Evolutionary conservation across 2,329 filamentous ascomycete genomes (phyloP).

Genomic region (Trichoderma oligosporum): DNA sequence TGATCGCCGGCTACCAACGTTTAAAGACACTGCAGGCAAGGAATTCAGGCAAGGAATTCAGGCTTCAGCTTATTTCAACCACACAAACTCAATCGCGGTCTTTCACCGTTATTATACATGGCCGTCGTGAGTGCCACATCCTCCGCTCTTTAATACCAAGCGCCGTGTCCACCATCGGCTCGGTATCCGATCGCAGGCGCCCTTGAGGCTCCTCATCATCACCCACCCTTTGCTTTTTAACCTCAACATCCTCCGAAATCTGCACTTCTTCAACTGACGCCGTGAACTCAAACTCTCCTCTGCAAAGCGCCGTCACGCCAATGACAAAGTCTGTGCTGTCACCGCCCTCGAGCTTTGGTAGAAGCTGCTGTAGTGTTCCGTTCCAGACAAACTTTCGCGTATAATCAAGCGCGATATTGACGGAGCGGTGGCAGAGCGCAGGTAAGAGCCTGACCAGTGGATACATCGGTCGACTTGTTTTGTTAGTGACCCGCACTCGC

Average conservation of each 20-base stretch:
- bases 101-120: slow-evolving; percentile 52
- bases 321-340: slow-evolving; percentile 59
- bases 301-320: slow-evolving; percentile 70
- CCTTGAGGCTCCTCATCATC: slow-evolving; percentile 24
- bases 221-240: no score
- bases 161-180: slow-evolving; percentile 55
- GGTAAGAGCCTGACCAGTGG: slow-evolving; percentile 75
- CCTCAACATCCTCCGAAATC: slow-evolving; percentile 40
- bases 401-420: slow-evolving; percentile 72
- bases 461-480: slow-evolving; percentile 62
- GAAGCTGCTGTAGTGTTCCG: slow-evolving; percentile 71
- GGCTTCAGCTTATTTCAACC: no score
- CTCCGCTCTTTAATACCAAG: slow-evolving; percentile 58
- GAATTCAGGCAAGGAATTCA: no score
- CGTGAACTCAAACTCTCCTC: slow-evolving; percentile 77
- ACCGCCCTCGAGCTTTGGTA: slow-evolving; percentile 60
- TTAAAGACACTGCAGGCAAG: no score
- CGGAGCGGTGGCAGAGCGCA: slow-evolving; percentile 67
- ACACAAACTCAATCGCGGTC: slow-evolving; percentile 38
- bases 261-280: slow-evolving; percentile 78
- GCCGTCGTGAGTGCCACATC: slow-evolving; percentile 61
- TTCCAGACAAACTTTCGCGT: slow-evolving; percentile 81
- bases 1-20: no score
- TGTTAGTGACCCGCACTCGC: slow-evolving; percentile 69
- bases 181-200: slow-evolving; percentile 47